Percentiles rank a stretch among this genome's conserved stretches.
Evolutionary conservation across 2,329 filamentous ascomycete species (phyloP).

Genomic region (Fusarium vanettenii): DNA sequence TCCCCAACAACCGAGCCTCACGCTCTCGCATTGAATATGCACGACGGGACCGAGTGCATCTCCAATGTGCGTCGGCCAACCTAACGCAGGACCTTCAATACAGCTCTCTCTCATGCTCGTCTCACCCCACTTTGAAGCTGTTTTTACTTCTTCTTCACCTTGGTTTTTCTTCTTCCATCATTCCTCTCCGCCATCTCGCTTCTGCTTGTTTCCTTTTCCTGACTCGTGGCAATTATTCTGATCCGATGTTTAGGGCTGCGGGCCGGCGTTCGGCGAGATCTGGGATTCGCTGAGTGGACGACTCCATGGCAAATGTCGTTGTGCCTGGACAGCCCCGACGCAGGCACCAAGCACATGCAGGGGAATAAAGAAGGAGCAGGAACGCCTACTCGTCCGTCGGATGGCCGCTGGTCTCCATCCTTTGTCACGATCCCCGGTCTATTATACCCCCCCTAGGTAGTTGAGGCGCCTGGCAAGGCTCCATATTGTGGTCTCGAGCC

Average conservation of each 20-base stretch:
- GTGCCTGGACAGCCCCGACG: constrained; percentile 15
- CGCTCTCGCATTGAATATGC: constrained; percentile 12
- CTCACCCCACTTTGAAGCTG: constrained; percentile 21
- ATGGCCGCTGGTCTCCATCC: background rate
- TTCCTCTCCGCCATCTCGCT: constrained; percentile 17
- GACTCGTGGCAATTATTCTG: constrained; percentile 16
- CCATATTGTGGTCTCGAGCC: background rate
- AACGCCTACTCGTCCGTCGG: constrained; percentile 11
- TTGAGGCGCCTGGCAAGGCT: background rate
- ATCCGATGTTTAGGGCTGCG: constrained; percentile 14
- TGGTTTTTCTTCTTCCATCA: background rate
- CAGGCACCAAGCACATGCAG: constrained; percentile 38
- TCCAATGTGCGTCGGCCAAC: background rate
- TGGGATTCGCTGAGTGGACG: constrained; percentile 17
- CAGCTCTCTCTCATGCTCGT: background rate
- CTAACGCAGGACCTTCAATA: background rate
- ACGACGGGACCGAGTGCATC: constrained; percentile 12
- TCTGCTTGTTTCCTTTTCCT: constrained; percentile 8
- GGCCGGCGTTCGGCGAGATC: constrained; percentile 17
- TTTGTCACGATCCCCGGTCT: background rate
- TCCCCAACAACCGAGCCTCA: constrained; percentile 19
- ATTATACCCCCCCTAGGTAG: background rate
- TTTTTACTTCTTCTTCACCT: constrained; percentile 8
- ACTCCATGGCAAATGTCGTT: background rate
- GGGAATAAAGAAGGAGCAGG: constrained; percentile 30